A percentile compares a stretch with the other conserved stretches of the same genome.
Evolutionary conservation across 805 yeast genomes (phyloP).

Genomic region (Yarrowia bubula): DNA sequence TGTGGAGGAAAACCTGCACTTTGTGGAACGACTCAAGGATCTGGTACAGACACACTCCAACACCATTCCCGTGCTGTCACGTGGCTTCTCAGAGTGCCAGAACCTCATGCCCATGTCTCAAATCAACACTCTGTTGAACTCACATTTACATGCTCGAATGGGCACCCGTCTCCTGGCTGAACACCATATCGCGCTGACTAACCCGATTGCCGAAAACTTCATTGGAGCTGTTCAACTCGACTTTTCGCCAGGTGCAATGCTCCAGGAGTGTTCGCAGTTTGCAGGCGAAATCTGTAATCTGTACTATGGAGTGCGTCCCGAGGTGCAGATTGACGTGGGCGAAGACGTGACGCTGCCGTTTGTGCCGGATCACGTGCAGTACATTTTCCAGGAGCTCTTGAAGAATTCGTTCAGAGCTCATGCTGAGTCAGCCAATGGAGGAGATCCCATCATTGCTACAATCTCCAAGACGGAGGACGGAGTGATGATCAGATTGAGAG

Average conservation of each 20-base stretch:
- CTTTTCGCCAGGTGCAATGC: slow-evolving; percentile 59
- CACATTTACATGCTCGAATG: slow-evolving; percentile 78
- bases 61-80: slow-evolving; percentile 75
- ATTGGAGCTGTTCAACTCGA: slow-evolving; percentile 68
- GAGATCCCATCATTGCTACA: slow-evolving; percentile 49
- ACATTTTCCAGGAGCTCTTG: slow-evolving; percentile 78
- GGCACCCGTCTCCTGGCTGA: slow-evolving; percentile 83
- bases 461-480: slow-evolving; percentile 47
- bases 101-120: slow-evolving; percentile 46
- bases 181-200: slow-evolving; percentile 70
- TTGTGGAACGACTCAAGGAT: slow-evolving; percentile 53
- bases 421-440: slow-evolving; percentile 54
- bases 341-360: slow-evolving; percentile 67
- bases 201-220: slow-evolving; percentile 46
- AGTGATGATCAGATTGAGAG: slow-evolving; percentile 76
- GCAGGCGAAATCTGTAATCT: slow-evolving; percentile 81
- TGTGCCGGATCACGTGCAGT: slow-evolving; percentile 83
- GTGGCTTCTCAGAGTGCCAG: slow-evolving; percentile 73
- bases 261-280: slow-evolving; percentile 63
- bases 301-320: slow-evolving; percentile 76
- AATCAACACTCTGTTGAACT: slow-evolving; percentile 63
- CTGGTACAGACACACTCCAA: slow-evolving; percentile 79
- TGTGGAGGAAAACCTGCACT: slow-evolving; percentile 52
- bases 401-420: slow-evolving; percentile 88
- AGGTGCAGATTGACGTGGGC: slow-evolving; percentile 56